Conservation (phyloP, 192 early-diverging fungal genomes). For the Rhizophagus clarus region DNA sequence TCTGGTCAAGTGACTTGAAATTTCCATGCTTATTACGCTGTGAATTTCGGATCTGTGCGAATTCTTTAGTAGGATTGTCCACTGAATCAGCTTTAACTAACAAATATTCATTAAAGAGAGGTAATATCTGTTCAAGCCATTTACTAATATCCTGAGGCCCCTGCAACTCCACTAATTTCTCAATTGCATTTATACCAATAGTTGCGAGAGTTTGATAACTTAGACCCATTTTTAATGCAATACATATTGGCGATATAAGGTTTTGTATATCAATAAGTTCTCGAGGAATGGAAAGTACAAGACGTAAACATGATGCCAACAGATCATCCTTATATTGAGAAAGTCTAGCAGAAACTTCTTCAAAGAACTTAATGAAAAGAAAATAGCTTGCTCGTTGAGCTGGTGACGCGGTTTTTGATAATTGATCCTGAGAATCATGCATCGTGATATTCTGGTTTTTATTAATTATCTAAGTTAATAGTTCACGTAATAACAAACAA, state of each 20-base stretch:
- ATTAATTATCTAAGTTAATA: neutral
- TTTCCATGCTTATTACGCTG: neutral
- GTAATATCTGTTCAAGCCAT: constrained; percentile 54
- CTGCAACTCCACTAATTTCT: constrained; percentile 50
- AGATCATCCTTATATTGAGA: constrained; percentile 77
- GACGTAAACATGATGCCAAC: constrained; percentile 62
- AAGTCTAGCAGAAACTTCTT: constrained; percentile 61
- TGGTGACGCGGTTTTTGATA: constrained; percentile 32
- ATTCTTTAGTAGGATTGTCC: constrained; percentile 27
- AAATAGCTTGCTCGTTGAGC: constrained; percentile 32
- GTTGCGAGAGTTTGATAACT: constrained; percentile 63
- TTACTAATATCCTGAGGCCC: constrained; percentile 32
- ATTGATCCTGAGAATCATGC: neutral
- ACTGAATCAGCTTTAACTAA: constrained; percentile 44
- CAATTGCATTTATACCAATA: constrained; percentile 63
- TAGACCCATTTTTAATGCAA: constrained; percentile 67
- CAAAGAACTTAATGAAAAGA: constrained; percentile 59
- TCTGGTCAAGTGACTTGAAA: neutral
- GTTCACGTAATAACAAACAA: neutral
- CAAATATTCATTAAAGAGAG: constrained; percentile 69
- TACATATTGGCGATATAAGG: constrained; percentile 61
- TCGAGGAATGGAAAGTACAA: constrained; percentile 62
- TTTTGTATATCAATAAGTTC: constrained; percentile 55
- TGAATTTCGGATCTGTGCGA: constrained; percentile 2
- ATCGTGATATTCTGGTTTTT: neutral